Percentiles rank a stretch among this genome's conserved stretches.
Conservation (phyloP, 306 rosid species). For the Nissolia schottii region DNA sequence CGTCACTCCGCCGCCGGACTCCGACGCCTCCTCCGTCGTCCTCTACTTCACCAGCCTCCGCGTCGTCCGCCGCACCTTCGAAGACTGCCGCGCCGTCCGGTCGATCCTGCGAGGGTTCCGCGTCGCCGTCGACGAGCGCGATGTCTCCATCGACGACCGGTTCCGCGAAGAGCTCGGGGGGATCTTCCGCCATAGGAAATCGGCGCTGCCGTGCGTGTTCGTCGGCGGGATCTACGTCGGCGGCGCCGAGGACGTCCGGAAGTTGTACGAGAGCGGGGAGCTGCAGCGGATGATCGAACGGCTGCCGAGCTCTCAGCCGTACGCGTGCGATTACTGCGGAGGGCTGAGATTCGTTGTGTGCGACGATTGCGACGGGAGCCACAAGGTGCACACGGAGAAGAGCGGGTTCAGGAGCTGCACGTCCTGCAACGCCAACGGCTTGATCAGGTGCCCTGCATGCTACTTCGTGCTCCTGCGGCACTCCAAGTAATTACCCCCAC, state of each 20-base stretch:
- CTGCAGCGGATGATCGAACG: constrained; percentile 45
- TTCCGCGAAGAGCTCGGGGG: constrained; percentile 53
- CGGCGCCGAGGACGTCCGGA: constrained; percentile 60
- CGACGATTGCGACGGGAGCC: constrained; percentile 74
- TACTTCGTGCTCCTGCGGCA: constrained; percentile 25
- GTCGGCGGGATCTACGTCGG: constrained; percentile 59
- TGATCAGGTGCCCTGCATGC: constrained; percentile 66
- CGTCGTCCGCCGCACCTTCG: constrained; percentile 74
- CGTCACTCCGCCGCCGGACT: constrained; percentile 32
- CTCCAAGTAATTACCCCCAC: constrained; percentile 17
- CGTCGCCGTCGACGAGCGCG: constrained; percentile 76
- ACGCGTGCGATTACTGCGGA: constrained; percentile 55
- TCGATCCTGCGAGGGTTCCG: constrained; percentile 58
- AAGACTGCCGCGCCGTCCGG: constrained; percentile 58
- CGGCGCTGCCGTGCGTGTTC: constrained; percentile 64
- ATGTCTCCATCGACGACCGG: constrained; percentile 61
- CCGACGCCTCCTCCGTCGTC: constrained; percentile 41
- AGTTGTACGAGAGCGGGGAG: constrained; percentile 60
- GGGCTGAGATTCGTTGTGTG: constrained; percentile 72
- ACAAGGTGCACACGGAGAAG: constrained; percentile 48
- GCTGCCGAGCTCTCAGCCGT: constrained; percentile 42
- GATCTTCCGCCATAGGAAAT: constrained; percentile 35
- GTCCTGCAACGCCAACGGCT: constrained; percentile 60
- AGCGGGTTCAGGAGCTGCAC: constrained; percentile 50
- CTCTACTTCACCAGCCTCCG: constrained; percentile 82